Percentiles rank a stretch among this genome's conserved stretches.
These are phyloP conservation scores for Acanthamoeba healyi DNA, from an alignment of 208 protist genomes.

Conservation along the genomic window DNA sequence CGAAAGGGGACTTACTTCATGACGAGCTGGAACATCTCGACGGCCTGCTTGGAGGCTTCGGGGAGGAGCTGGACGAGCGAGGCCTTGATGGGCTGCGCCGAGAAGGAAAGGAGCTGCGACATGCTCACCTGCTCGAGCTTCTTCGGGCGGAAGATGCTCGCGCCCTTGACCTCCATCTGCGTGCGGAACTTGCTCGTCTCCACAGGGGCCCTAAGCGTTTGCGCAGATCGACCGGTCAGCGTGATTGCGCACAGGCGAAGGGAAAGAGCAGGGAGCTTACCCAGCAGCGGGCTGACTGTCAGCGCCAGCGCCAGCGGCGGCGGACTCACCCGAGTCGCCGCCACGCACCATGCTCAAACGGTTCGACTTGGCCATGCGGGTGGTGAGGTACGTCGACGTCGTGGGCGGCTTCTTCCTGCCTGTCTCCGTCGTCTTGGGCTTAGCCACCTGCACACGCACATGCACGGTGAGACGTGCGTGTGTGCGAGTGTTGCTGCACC, in stretches of 20 bases:
- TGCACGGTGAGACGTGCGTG: too few relatives aligned
- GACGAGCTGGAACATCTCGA: conserved; percentile 59
- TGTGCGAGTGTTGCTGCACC: too few relatives aligned
- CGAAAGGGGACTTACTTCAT: conserved; percentile 29
- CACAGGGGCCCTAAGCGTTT: background rate
- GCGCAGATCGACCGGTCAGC: background rate
- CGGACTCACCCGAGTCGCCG: background rate
- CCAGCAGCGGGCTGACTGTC: background rate
- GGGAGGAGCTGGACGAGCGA: conserved; percentile 58
- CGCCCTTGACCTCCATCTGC: background rate
- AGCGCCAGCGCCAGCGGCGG: background rate
- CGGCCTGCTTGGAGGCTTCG: conserved; percentile 61
- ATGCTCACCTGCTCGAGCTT: conserved; percentile 26
- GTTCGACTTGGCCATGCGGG: background rate
- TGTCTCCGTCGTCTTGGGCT: conserved; percentile 21
- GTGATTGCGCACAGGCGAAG: background rate
- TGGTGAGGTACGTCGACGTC: background rate
- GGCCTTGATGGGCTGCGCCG: conserved; percentile 52
- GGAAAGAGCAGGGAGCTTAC: background rate
- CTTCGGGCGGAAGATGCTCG: conserved; percentile 33
- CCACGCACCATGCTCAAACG: background rate
- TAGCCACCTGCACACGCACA: background rate
- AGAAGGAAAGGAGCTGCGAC: conserved; percentile 61
- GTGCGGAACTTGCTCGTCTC: conserved; percentile 66
- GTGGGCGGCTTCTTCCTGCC: conserved; percentile 4